Evolutionary conservation across 1,284 basidiomycete genomes (phyloP).

Genomic region (Porodaedalea pini): DNA sequence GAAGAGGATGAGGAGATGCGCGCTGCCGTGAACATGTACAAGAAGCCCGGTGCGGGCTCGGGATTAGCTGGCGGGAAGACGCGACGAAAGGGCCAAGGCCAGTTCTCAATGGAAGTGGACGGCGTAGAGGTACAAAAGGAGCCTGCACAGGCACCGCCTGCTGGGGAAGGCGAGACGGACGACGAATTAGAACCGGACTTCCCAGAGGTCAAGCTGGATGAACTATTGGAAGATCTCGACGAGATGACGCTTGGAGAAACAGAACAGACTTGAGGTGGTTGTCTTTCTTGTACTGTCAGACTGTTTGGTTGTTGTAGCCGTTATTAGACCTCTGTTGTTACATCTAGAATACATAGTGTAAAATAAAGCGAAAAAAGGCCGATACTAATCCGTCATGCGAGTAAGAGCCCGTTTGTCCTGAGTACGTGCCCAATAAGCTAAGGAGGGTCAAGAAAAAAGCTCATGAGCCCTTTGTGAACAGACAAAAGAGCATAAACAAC

Average conservation of each 20-base stretch:
- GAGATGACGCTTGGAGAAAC: constrained; percentile 63
- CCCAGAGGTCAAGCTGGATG: constrained; percentile 84
- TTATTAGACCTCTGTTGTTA: too few species aligned
- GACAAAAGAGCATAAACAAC: too few species aligned
- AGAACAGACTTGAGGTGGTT: constrained; percentile 1
- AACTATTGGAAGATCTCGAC: constrained; percentile 91
- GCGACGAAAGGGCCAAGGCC: constrained; percentile 40
- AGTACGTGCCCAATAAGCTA: too few species aligned
- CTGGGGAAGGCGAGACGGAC: constrained; percentile 38
- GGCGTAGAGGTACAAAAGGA: constrained; percentile 38
- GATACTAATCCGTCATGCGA: too few species aligned
- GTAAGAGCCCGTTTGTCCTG: too few species aligned
- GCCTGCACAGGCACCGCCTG: constrained; percentile 25
- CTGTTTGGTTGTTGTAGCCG: too few species aligned
- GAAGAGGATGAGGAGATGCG: constrained; percentile 97
- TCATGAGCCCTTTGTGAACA: too few species aligned
- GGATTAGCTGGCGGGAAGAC: constrained; percentile 48
- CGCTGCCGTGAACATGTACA: constrained; percentile 86
- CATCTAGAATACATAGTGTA: too few species aligned
- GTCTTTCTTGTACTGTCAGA: too few species aligned
- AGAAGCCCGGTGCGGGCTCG: constrained; percentile 49
- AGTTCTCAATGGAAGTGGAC: constrained; percentile 74
- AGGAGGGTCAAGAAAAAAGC: too few species aligned
- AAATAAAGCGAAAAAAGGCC: too few species aligned
- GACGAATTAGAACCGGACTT: constrained; percentile 86